Evolutionary conservation across 768 basidiomycete genomes (phyloP).

Genomic region (Boletus rubroflammeus): DNA sequence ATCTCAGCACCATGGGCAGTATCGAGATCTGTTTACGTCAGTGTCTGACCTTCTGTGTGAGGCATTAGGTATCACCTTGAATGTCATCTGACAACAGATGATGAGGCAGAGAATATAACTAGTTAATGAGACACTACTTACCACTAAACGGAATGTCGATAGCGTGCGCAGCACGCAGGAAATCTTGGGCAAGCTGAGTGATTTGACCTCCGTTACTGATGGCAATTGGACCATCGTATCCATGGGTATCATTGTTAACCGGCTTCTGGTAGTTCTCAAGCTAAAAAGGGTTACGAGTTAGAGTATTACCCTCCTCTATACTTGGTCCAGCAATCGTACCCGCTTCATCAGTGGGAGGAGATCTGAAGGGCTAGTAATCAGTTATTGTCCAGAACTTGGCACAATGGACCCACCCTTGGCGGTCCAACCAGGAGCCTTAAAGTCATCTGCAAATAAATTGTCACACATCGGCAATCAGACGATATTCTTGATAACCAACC

Average conservation of each 20-base stretch:
- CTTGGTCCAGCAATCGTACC: conserved; percentile 24
- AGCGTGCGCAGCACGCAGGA: conserved; percentile 58
- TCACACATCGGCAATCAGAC: neutral
- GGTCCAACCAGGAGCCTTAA: conserved; percentile 68
- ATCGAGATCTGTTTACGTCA: conserved; percentile 42
- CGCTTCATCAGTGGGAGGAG: conserved; percentile 71
- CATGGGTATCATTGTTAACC: conserved; percentile 60
- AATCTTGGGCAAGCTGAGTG: conserved; percentile 63
- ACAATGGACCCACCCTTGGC: conserved; percentile 44
- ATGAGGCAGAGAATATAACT: neutral
- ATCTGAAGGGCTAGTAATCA: conserved; percentile 39
- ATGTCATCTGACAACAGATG: conserved; percentile 48
- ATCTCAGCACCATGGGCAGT: conserved; percentile 64
- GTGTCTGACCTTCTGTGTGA: neutral
- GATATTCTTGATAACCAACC: conserved; percentile 36
- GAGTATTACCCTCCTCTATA: neutral
- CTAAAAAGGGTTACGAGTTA: conserved; percentile 25
- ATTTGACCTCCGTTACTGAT: conserved; percentile 68
- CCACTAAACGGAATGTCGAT: conserved; percentile 64
- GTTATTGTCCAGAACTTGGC: neutral
- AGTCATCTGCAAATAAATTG: conserved; percentile 47
- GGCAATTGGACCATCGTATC: conserved; percentile 71
- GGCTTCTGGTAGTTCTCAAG: conserved; percentile 79
- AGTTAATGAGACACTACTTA: conserved; percentile 24
- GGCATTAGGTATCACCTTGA: conserved; percentile 38